Evolutionary conservation across 164 flowering plant genomes (phyloP).

Genomic region (Magnolia kwangsiensis): DNA sequence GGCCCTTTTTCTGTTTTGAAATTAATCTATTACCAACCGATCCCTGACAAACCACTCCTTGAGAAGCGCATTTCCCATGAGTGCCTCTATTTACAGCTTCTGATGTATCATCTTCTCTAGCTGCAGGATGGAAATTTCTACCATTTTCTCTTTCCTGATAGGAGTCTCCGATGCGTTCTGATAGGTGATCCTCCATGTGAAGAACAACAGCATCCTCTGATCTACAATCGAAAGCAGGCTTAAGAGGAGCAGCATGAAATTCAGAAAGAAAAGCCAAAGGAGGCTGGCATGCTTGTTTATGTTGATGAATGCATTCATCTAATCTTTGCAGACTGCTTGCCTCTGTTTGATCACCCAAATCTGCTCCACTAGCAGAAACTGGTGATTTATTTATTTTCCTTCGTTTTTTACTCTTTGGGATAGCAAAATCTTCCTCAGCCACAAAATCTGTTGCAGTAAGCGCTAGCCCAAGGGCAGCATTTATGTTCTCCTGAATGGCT

Average conservation of each 20-base stretch:
- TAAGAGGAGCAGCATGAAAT: not conserved
- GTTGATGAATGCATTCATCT: not conserved
- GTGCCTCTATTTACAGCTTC: not conserved
- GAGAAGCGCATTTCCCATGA: not conserved
- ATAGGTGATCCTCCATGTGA: not conserved
- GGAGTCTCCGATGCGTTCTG: not conserved
- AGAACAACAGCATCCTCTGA: not conserved
- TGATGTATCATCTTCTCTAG: not conserved
- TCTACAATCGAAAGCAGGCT: not conserved
- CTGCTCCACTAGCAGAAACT: not conserved
- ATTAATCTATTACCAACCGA: not conserved
- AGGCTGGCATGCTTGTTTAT: not conserved
- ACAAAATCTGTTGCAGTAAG: not conserved
- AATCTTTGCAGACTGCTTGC: not conserved
- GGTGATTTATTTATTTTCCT: not conserved
- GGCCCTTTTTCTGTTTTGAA: not conserved
- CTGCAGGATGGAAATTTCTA: not conserved
- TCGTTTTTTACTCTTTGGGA: not conserved
- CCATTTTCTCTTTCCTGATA: not conserved
- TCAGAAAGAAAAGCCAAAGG: no score
- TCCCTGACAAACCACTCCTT: not conserved
- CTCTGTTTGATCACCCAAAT: not conserved
- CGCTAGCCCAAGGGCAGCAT: not conserved
- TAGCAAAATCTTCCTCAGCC: not conserved
- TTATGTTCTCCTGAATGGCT: slow-evolving; percentile 11